Evolutionary conservation across 768 basidiomycete genomes (phyloP).

Genomic region (Daedaleopsis sinensis): DNA sequence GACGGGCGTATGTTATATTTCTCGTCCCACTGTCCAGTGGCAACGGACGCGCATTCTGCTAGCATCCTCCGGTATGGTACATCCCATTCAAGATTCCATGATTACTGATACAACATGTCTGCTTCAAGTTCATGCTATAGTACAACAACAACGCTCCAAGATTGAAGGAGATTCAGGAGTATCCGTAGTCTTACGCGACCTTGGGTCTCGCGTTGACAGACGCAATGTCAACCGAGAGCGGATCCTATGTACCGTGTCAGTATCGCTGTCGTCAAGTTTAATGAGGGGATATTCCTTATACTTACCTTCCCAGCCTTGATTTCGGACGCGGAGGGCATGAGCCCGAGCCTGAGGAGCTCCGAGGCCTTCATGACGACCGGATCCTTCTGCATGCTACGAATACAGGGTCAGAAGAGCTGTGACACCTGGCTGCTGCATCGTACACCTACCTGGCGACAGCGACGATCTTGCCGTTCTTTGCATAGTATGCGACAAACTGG

Average conservation of each 20-base stretch:
- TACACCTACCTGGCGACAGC: slow-evolving; percentile 62
- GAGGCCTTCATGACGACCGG: slow-evolving; percentile 79
- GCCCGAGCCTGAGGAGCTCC: slow-evolving; percentile 73
- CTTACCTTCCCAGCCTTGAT: slow-evolving; percentile 74
- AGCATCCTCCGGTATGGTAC: too few relatives aligned
- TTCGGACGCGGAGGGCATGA: slow-evolving; percentile 81
- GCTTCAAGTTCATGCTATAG: neutral
- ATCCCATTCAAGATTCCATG: neutral
- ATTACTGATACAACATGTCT: neutral
- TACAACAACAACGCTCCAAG: neutral
- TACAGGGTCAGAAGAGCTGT: neutral
- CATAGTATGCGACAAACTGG: slow-evolving; percentile 83
- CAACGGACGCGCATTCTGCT: too few relatives aligned
- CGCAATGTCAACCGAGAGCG: slow-evolving; percentile 36
- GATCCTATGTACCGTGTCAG: slow-evolving; percentile 21
- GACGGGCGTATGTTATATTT: too few relatives aligned
- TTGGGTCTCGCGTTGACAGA: slow-evolving; percentile 26
- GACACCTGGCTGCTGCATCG: neutral
- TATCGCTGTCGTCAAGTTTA: neutral
- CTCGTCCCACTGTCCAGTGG: too few relatives aligned
- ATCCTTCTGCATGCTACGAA: slow-evolving; percentile 73
- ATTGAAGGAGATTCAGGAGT: too few relatives aligned
- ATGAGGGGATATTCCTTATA: neutral
- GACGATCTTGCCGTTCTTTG: slow-evolving; percentile 61
- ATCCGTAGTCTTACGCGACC: slow-evolving; percentile 10